phyloP scores from a whole-genome alignment of 1,284 basidiomycete species.

The Hymenochaete sp. region DNA sequence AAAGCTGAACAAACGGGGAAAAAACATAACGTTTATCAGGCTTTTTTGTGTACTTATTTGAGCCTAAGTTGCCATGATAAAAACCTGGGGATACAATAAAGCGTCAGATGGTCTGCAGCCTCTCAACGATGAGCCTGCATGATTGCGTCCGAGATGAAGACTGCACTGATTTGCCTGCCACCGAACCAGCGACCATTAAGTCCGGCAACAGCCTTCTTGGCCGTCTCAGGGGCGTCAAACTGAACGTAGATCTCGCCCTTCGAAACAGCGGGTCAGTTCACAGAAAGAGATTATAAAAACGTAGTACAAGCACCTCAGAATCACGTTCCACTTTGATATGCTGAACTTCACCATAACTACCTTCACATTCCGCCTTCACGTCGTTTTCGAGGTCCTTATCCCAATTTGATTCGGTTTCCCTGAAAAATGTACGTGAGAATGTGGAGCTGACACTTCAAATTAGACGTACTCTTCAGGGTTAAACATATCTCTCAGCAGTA shows the following conservation, averaged over 20 bases:
- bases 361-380: conserved; percentile 88
- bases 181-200: conserved; percentile 96
- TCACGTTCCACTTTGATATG: conserved; percentile 93
- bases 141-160: conserved; percentile 84
- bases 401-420: conserved; percentile 95
- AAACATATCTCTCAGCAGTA: conserved; percentile 94
- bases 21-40: too few species aligned
- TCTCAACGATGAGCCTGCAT: conserved; percentile 82
- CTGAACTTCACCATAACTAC: conserved; percentile 82
- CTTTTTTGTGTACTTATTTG: too few species aligned
- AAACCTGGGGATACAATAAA: too few species aligned
- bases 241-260: conserved; percentile 98
- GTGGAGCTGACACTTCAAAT: neutral
- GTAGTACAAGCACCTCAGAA: conserved; percentile 56
- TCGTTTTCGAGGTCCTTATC: conserved; percentile 94
- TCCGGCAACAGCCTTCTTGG: conserved; percentile 79
- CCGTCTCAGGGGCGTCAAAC: conserved; percentile 72
- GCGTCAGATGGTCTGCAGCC: too few species aligned
- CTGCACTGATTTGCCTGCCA: conserved; percentile 76
- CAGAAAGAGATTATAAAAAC: neutral
- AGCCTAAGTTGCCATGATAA: too few species aligned
- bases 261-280: neutral
- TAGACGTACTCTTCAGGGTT: conserved; percentile 82
- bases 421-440: conserved; percentile 25
- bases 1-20: too few species aligned